Evolutionary conservation across 2,329 filamentous ascomycete species (phyloP).

Genomic region (Triangularia verruculosa): DNA sequence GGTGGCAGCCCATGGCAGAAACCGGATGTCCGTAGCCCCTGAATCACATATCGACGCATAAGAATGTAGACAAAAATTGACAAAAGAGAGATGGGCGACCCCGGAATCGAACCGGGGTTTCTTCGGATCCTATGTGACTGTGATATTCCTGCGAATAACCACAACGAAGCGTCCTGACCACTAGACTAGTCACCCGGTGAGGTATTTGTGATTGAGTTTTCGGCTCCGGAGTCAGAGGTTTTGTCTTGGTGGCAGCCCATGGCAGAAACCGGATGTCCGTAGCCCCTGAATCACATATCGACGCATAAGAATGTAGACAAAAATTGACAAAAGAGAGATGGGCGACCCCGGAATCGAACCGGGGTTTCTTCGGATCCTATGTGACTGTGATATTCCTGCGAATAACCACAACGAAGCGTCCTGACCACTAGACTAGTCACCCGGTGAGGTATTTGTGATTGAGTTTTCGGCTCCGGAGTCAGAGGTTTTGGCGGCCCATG

Average conservation of each 20-base stretch:
- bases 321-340: not conserved
- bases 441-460: conserved; percentile 2
- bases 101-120: conserved; percentile 12
- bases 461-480: not conserved
- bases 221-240: not conserved
- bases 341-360: conserved; percentile 11
- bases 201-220: not conserved
- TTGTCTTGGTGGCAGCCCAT: not conserved
- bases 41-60: not conserved
- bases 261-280: not conserved
- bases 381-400: not conserved
- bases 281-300: not conserved
- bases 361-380: conserved; percentile 11
- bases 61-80: too few relatives aligned
- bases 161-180: conserved; percentile 6
- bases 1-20: not conserved
- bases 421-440: conserved; percentile 11
- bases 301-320: not conserved
- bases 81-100: not conserved
- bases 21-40: not conserved
- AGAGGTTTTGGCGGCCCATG: not conserved
- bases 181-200: conserved; percentile 11
- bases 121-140: conserved; percentile 11
- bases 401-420: conserved; percentile 4
- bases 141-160: not conserved